Base-by-base conservation (phyloP, 2,329 filamentous ascomycete genomes). In the Colletotrichum nymphaeae region DNA sequence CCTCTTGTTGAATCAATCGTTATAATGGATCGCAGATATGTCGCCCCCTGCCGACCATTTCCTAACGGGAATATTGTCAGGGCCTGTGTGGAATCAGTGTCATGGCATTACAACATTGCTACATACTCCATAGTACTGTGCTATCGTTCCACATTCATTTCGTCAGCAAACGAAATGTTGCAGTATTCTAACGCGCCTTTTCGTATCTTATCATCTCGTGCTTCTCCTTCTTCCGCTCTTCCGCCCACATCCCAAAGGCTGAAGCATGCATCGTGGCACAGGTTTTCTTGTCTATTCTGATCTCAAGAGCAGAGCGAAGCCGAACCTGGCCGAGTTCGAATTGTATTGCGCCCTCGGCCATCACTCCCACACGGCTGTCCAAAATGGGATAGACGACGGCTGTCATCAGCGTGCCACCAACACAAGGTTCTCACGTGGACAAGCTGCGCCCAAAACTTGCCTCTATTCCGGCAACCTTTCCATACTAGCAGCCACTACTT, bases 401-500 rank as follows among this genome's bases (percentile, higher is more conserved):
- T 8, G n/a, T 46, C 30, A 12, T 64, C 49, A 24, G 28, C n/a
- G 24, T 37, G 3, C 60, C 49, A 4, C 42, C 19, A 9, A 26
- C 12, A 14, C 30, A 37, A 37, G 26, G 7, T 53, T 55, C 28
- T 37, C 12, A 7, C 46, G 19, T 14, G 30, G 60, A 28, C 22
- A 26, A n/a, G 9, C 28, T n/a, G 55, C n/a, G 35, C 8, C 16
- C 12, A 46, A 37, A 35, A 14, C 32, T 30, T 57, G 6, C 11
- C 63, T 42, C 22, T 19, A 55, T 8, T 12, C 14, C 12, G 22
- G 14, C n/a, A 32, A 16, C 12, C 11, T 24, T 12, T 28, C n/a
- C 26, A 46, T 5, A 52, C 6, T 6, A 26, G 22, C 46, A 30
- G 35, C 19, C 32, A 32, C 49, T 60, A 75, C 16, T 73, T 91